phyloP scores from a whole-genome alignment of 1,284 basidiomycete species.

The Agaricales sp. region DNA sequence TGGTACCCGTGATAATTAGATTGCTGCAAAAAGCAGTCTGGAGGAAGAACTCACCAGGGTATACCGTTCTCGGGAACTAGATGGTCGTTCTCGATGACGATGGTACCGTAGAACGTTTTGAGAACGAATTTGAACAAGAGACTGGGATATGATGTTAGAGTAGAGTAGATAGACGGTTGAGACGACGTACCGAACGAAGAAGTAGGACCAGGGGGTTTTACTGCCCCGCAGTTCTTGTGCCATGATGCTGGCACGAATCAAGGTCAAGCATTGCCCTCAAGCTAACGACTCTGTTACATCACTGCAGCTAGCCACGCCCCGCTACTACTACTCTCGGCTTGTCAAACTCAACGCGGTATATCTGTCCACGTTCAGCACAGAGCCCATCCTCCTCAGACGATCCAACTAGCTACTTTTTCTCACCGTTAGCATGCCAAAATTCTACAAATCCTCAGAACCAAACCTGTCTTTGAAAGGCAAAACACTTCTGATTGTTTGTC shows the following conservation, averaged over 20 bases:
- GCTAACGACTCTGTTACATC: too few species aligned
- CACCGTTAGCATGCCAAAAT: slow-evolving; percentile 24
- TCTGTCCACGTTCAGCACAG: too few species aligned
- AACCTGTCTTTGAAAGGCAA: slow-evolving; percentile 29
- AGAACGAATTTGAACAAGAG: slow-evolving; percentile 69
- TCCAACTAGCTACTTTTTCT: too few species aligned
- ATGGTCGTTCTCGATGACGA: slow-evolving; percentile 74
- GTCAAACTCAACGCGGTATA: too few species aligned
- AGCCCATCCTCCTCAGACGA: too few species aligned
- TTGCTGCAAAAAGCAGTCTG: slow-evolving; percentile 3
- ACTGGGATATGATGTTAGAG: slow-evolving; percentile 22
- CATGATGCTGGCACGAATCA: too few species aligned
- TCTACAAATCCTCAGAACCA: slow-evolving; percentile 25
- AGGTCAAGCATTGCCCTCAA: too few species aligned
- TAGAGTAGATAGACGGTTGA: too few species aligned
- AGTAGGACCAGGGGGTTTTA: slow-evolving; percentile 30
- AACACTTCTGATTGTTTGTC: slow-evolving; percentile 40
- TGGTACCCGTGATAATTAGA: slow-evolving; percentile 10
- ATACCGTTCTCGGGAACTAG: slow-evolving; percentile 59
- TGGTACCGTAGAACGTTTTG: slow-evolving; percentile 81
- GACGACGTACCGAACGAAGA: slow-evolving; percentile 23
- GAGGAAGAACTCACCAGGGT: slow-evolving; percentile 46
- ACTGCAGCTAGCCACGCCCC: too few species aligned
- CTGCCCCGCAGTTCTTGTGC: slow-evolving; percentile 27
- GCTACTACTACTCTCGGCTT: too few species aligned